phyloP scores from a whole-genome alignment of 768 basidiomycete species.

The Lentinula guzmanii region DNA sequence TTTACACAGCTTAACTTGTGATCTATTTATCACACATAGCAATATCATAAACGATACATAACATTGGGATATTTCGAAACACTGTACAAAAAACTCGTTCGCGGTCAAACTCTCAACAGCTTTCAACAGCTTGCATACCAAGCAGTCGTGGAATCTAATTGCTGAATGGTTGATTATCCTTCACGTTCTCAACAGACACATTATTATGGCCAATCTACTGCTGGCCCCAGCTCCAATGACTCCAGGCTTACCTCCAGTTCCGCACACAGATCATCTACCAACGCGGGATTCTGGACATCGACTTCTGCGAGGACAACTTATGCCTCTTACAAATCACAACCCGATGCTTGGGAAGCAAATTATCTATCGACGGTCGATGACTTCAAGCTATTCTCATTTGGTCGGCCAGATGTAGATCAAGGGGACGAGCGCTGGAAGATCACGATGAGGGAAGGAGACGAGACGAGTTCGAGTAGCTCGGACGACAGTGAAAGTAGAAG shows the following conservation, averaged over 20 bases:
- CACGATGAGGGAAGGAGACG: neutral
- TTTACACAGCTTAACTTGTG: neutral
- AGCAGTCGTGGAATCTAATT: neutral
- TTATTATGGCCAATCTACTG: neutral
- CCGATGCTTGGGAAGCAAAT: neutral
- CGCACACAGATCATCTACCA: neutral
- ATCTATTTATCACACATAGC: too few species aligned
- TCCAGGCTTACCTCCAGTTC: neutral
- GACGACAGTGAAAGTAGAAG: neutral
- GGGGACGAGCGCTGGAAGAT: neutral
- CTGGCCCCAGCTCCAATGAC: neutral
- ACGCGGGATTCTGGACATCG: neutral
- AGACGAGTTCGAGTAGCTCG: slow-evolving; percentile 2
- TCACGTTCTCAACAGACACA: neutral
- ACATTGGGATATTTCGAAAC: too few species aligned
- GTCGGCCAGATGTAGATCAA: neutral
- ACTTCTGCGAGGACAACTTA: neutral
- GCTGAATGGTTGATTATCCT: neutral
- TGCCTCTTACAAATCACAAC: neutral
- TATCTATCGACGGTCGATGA: neutral
- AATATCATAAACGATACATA: too few species aligned
- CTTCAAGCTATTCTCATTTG: neutral
- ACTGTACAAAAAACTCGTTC: too few species aligned
- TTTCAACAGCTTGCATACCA: too few species aligned
- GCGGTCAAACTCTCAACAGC: too few species aligned